Evolutionary conservation across 192 early-diverging fungal species (phyloP), one percentile per base, ranked within the genome.

Genomic region (Thoreauomyces humboldtii): DNA sequence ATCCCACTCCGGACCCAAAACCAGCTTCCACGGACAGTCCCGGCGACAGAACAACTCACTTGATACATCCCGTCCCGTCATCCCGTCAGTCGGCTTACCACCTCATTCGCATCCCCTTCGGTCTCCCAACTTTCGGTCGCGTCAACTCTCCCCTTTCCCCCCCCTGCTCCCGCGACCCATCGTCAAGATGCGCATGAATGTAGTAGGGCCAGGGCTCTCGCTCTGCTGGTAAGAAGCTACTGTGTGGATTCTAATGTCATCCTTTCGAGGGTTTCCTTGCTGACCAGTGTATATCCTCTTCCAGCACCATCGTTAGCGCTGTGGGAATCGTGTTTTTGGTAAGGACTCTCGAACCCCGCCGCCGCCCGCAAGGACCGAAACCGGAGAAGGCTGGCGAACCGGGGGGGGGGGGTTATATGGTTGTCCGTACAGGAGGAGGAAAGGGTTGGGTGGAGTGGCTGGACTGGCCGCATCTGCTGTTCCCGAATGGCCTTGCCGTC

Each of bases 271-370:
- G 47, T 24, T 22, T 7, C 12, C 9, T 50, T 50, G 47, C 25
- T 24, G 7, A 50, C 7, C 22, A 24, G 22, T 50, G 25, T 50
- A 24, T 50, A 22, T 9, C 19, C 41, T 0, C 41, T 38, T 44
- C 21, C 31, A 54, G 64, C 43, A 56, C 64, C 31, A 55, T 66
- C 24, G 19, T 66, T 6, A 66, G 64, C 32, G 64, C 53, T 4
- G 27, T 66, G 14, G 64, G 64, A 44, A 66, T 66, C 2, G 42
- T 66, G 7, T 56, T 66, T 28, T 44, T 66, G 64, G 64, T 66
- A 29, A 52, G 50, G 38, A 41, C 11, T 41, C n/a, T n/a, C n/a
- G n/a, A n/a, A n/a, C n/a, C n/a, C n/a, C n/a, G n/a, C n/a, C n/a
- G n/a, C n/a, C n/a, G n/a, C n/a, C n/a, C n/a, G n/a, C n/a, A n/a